Base-by-base conservation (phyloP, 228 moss, liverwort and hornwort species). In the Sphagnum fallax region DNA sequence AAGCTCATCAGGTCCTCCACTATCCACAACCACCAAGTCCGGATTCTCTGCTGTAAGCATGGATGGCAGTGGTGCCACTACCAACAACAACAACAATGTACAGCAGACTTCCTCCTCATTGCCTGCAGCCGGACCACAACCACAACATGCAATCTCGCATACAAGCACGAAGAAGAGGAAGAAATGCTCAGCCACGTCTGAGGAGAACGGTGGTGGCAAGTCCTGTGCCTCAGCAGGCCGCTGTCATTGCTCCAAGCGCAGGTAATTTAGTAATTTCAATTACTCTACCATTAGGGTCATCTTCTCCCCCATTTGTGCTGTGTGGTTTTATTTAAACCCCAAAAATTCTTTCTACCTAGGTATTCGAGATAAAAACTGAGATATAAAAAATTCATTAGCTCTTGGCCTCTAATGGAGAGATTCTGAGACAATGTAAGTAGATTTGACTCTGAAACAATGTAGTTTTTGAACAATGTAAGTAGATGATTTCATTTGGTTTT, bases 181-280 rank as follows among this genome's bases (percentile, higher is more conserved):
- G 65, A 97, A 91, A 66, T 97, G 97, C 76, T 72, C 89, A 7
- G 84, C 84, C 10, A 97, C 93, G 62, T 76, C 87, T 0, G 97
- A 97, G 63, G 93, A 90, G 69, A 87, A 90, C 11, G 97, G 91
- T 16, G 91, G 9, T 12, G 12, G 12, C 9, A 8, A 12, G 8
- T 91, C 88, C 62, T 97, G 97, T 67, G 81, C 88, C 11, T 77
- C 73, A 47, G 76, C 84, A 4, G 93, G 96, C 16, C 93, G 97
- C 60, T 97, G 97, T 72, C 91, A 97, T 61, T 97, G 97, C 64
- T 89, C 92, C 14, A 97, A 97, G 75, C 86, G 97, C 78, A 97
- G 97, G 97, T 97, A 8, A 12, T 8, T 3, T 55, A 32, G 32
- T 32, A 32, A 32, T 32, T 32, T 32, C 32, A 32, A 32, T 32